Evolutionary conservation across 768 basidiomycete genomes (phyloP), one percentile per base, ranked within the genome.

Genomic region (Lentinula detonsa): DNA sequence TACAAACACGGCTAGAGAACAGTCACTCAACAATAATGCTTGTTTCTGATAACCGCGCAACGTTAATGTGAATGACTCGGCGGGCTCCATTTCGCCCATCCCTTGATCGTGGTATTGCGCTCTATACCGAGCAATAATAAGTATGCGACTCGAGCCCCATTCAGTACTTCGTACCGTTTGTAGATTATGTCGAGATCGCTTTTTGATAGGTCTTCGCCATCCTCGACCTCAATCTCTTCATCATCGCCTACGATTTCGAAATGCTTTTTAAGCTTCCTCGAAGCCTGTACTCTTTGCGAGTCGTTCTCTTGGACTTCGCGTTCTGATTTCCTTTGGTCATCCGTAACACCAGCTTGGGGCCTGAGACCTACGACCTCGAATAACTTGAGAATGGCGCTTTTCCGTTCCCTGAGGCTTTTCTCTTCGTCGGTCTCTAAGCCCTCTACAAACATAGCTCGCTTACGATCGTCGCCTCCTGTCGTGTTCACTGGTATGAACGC

Each of bases 11-110:
- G 48, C 15, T 23, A 33, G 13, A n/a, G 0, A 54, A 57, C n/a
- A 33, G 55, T 7, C 15, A 72, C 85, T 51, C 57, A 9, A 91
- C 87, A 76, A 77, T 50, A 98, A 75, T 0, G 95, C 96, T 72
- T 98, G 96, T 69, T 94, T 96, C 69, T 98, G 96, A 73, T 98
- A 98, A 40, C 85, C 86, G 50, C 93, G 83, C 31, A 96, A 74
- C 2, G 78, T 85, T 39, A 95, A 74, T 0, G 82, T 79, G 70
- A 98, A 98, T 0, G 89, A 84, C 1, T 84, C 77, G 0, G 86
- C 76, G 5, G 95, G 91, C 35, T 95, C 87, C 86, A 92, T 93
- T 71, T 87, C 89, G 18, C 78, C 81, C 78, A 98, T 82, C 13
- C 75, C 75, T 28, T 75, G 81, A 68, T 97, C 95, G 62, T 93